Evolutionary conservation across 2,329 filamentous ascomycete genomes (phyloP).

Genomic region (Penicillium thymicola): DNA sequence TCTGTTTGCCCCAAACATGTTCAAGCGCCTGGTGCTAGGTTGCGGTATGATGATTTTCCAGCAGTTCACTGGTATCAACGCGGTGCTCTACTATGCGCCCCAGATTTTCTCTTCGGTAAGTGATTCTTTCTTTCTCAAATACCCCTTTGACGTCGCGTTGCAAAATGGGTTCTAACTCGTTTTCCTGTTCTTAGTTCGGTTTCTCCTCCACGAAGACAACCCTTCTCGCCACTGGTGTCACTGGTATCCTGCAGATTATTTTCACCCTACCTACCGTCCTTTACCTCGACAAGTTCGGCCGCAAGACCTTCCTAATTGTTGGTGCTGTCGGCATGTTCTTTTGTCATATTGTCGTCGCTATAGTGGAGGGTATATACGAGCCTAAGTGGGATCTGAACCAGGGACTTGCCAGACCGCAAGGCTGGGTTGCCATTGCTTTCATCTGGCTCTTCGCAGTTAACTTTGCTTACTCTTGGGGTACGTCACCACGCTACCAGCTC

Average conservation of each 20-base stretch:
- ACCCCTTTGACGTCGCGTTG: neutral
- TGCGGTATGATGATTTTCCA: conserved; percentile 38
- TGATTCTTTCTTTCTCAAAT: neutral
- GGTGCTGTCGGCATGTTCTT: conserved; percentile 67
- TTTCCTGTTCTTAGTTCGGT: conserved; percentile 13
- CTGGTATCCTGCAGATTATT: conserved; percentile 33
- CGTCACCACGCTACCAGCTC: neutral
- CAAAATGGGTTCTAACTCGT: neutral
- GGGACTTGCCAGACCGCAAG: conserved; percentile 53
- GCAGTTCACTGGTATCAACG: conserved; percentile 52
- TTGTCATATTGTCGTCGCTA: conserved; percentile 69
- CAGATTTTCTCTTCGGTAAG: conserved; percentile 21
- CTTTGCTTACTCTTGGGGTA: conserved; percentile 39
- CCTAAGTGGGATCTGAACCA: conserved; percentile 50
- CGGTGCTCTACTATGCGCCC: conserved; percentile 41
- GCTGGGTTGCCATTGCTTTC: conserved; percentile 62
- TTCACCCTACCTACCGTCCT: conserved; percentile 38
- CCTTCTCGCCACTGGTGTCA: conserved; percentile 28
- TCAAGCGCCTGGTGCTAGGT: conserved; percentile 26
- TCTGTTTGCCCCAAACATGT: conserved; percentile 29
- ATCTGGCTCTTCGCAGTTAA: conserved; percentile 60
- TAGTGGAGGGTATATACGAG: conserved; percentile 45
- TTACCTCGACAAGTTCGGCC: conserved; percentile 38
- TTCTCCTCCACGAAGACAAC: conserved; percentile 25
- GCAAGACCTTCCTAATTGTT: conserved; percentile 35